Conservation (phyloP, 2,329 filamentous ascomycete species). For the Fusarium bulbicola region DNA sequence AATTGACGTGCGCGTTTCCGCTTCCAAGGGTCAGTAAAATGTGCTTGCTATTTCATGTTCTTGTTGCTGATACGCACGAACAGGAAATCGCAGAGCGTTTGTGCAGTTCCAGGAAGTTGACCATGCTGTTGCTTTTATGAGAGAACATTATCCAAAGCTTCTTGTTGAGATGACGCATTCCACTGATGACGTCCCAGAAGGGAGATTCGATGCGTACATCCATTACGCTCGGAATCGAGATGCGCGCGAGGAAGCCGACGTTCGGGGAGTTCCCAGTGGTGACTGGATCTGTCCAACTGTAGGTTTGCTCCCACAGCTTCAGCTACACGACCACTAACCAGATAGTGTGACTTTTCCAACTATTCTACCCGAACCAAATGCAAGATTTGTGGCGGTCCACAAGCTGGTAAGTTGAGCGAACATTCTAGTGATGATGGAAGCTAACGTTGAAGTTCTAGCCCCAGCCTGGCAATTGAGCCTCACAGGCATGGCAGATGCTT, state of each 20-base stretch:
- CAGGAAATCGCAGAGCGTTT: constrained; percentile 53
- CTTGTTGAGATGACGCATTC: constrained; percentile 47
- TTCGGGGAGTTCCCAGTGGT: constrained; percentile 26
- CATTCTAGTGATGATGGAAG: neutral
- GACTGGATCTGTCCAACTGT: constrained; percentile 51
- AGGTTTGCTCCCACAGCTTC: constrained; percentile 5
- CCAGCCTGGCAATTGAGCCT: constrained; percentile 49
- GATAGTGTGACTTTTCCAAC: constrained; percentile 53
- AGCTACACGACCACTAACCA: constrained; percentile 23
- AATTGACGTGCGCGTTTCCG: constrained; percentile 52
- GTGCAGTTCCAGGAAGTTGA: constrained; percentile 53
- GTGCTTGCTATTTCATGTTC: neutral
- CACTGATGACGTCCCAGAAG: constrained; percentile 52
- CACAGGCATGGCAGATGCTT: constrained; percentile 60
- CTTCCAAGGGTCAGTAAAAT: constrained; percentile 45
- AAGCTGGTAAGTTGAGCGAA: constrained; percentile 40
- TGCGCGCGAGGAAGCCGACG: constrained; percentile 44
- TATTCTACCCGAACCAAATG: constrained; percentile 50
- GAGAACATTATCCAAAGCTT: constrained; percentile 54
- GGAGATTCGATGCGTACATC: constrained; percentile 50
- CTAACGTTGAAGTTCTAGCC: constrained; percentile 25
- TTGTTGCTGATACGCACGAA: constrained; percentile 20
- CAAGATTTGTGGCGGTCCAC: constrained; percentile 49
- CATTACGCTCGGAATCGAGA: constrained; percentile 54
- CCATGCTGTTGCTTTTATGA: constrained; percentile 53